These are phyloP conservation scores for Pleurotus tuber-regium DNA, from an alignment of 768 basidiomycete species.

Conservation along the genomic window DNA sequence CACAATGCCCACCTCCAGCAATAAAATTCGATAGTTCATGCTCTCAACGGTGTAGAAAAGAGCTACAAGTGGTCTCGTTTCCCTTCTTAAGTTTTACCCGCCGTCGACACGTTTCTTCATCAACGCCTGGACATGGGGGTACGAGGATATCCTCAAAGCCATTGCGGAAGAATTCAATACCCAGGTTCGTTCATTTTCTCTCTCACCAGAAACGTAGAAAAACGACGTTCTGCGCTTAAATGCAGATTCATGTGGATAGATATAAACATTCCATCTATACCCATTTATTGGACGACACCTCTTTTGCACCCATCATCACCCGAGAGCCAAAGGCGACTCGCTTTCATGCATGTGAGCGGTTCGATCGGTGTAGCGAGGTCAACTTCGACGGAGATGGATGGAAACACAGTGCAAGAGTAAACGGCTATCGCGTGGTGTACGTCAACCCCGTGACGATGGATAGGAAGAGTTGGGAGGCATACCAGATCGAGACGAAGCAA, in stretches of 20 bases:
- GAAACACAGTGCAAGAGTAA: too few species aligned
- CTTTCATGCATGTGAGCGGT: conserved; percentile 94
- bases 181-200: conserved; percentile 37
- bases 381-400: conserved; percentile 35
- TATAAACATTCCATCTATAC: conserved; percentile 78
- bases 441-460: conserved; percentile 82
- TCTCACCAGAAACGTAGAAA: not conserved
- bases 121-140: conserved; percentile 96
- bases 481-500: conserved; percentile 37
- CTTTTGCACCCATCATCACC: conserved; percentile 59
- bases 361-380: conserved; percentile 67
- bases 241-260: conserved; percentile 84
- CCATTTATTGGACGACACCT: conserved; percentile 54
- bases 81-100: conserved; percentile 70
- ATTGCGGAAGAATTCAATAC: conserved; percentile 64
- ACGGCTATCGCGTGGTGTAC: conserved; percentile 71
- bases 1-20: not conserved
- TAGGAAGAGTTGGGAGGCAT: conserved; percentile 47
- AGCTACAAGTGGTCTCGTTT: conserved; percentile 64
- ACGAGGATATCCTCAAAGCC: conserved; percentile 85
- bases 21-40: conserved; percentile 7
- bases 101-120: conserved; percentile 75
- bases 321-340: conserved; percentile 61
- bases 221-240: not conserved
- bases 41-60: conserved; percentile 42